Conservation (phyloP, 2,329 filamentous ascomycete species). For the Trichoderma endophyticum region DNA sequence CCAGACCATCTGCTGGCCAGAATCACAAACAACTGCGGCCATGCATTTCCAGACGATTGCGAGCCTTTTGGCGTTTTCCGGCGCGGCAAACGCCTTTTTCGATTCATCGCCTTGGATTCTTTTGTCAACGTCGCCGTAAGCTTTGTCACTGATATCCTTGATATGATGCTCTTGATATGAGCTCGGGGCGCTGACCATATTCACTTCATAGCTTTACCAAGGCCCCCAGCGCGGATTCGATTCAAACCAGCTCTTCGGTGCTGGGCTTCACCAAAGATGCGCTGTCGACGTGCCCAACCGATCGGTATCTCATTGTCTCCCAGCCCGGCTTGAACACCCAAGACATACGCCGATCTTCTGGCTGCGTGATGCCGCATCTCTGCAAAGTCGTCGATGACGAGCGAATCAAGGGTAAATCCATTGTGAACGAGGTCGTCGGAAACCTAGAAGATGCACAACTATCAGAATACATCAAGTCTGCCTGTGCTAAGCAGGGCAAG, state of each 20-base stretch:
- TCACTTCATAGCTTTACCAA: conserved; percentile 32
- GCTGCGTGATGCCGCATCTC: conserved; percentile 53
- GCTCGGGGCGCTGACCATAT: conserved; percentile 7
- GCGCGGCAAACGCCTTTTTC: conserved; percentile 67
- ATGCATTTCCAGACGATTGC: conserved; percentile 32
- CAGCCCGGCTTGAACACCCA: conserved; percentile 70
- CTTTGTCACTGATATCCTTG: conserved; percentile 15
- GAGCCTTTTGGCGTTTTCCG: conserved; percentile 52
- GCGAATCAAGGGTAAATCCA: conserved; percentile 40
- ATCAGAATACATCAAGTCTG: conserved; percentile 42
- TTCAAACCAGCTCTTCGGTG: conserved; percentile 49
- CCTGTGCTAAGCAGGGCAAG: conserved; percentile 43
- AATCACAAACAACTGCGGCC: conserved; percentile 5
- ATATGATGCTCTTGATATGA: not conserved
- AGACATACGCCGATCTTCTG: conserved; percentile 58
- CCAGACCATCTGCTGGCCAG: conserved; percentile 6
- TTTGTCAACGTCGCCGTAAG: conserved; percentile 80
- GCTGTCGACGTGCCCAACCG: conserved; percentile 67
- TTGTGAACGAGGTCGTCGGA: conserved; percentile 58
- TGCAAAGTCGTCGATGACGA: conserved; percentile 39
- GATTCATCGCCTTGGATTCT: conserved; percentile 88
- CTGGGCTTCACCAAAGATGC: conserved; percentile 44
- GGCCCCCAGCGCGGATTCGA: conserved; percentile 37
- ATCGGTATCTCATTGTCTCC: conserved; percentile 72
- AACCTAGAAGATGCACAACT: conserved; percentile 43